Evolutionary conservation across 495 filamentous ascomycete species (phyloP), one percentile per base, ranked within the genome.

Genomic region (Aspergillus sparsus): DNA sequence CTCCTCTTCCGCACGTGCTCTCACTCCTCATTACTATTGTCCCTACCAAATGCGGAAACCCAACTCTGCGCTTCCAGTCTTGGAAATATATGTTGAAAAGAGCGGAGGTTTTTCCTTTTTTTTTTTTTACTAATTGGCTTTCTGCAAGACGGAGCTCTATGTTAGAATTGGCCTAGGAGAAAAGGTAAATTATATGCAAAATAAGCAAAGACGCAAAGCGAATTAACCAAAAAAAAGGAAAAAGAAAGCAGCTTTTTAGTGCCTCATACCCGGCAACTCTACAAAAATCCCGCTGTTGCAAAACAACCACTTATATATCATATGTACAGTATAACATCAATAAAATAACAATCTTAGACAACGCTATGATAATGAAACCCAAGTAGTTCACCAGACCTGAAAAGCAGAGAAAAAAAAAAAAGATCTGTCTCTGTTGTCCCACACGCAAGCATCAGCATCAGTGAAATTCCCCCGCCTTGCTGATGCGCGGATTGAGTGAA

Each of bases 1-100:
- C 69, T 70, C 21, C 21, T 27, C 21, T 27, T 27, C 61, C 57
- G 64, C 70, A 73, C 70, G 70, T 72, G 68, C 68, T 34, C 62
- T 55, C 49, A 47, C 45, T 45, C n/a, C n/a, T 18, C 35, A 36
- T 53, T 62, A 44, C 55, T 34, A 58, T 58, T 58, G 44, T 58
- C 46, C 21, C 37, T 47, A 16, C 44, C n/a, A 47, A 10, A 47
- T 47, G 15, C 44, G 44, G 44, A 47, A 41, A n/a, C 37, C n/a
- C 7, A 27, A 27, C 41, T 33, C 5, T 49, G 21, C 52, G 15
- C 47, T 27, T 18, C 47, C 27, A 9, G 13, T 49, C 13, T 32
- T 50, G 31, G 0, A 27, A 27, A 27, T 1, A 27, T 27, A 27
- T 27, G 21, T 27, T 27, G 21, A 27, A 27, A 27, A 27, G 21